These are phyloP conservation scores for Globisporangium mamillatum DNA, from an alignment of 352 stramenopile species.

Conservation along the genomic window DNA sequence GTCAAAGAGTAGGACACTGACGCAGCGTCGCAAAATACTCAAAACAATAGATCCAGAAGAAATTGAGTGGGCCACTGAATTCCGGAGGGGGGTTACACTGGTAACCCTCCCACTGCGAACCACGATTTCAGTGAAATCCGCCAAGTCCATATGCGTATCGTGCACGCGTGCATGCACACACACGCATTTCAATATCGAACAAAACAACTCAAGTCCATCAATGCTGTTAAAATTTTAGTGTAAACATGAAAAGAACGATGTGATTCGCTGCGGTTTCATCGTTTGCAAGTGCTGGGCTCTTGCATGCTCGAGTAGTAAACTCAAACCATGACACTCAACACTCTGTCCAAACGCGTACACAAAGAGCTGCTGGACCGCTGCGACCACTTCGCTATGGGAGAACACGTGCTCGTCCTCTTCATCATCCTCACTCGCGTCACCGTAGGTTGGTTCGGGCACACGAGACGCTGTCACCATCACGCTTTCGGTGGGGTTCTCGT, in stretches of 20 bases:
- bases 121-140: slow-evolving; percentile 1
- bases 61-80: no score
- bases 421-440: not conserved
- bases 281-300: not conserved
- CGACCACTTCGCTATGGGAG: not conserved
- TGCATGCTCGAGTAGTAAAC: not conserved
- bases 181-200: not conserved
- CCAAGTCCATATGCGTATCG: slow-evolving; percentile 4
- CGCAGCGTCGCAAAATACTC: no score
- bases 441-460: not conserved
- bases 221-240: not conserved
- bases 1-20: no score
- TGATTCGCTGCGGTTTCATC: not conserved
- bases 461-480: not conserved
- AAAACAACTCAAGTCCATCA: not conserved
- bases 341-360: not conserved
- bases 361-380: not conserved
- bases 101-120: not conserved
- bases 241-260: not conserved
- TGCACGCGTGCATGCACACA: not conserved
- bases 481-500: not conserved
- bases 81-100: not conserved
- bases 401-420: not conserved
- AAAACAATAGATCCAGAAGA: no score
- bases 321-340: not conserved